Evolutionary conservation across 306 rosid species (phyloP), one percentile per base, ranked within the genome.

Genomic region (Sechiopsis laciniata): DNA sequence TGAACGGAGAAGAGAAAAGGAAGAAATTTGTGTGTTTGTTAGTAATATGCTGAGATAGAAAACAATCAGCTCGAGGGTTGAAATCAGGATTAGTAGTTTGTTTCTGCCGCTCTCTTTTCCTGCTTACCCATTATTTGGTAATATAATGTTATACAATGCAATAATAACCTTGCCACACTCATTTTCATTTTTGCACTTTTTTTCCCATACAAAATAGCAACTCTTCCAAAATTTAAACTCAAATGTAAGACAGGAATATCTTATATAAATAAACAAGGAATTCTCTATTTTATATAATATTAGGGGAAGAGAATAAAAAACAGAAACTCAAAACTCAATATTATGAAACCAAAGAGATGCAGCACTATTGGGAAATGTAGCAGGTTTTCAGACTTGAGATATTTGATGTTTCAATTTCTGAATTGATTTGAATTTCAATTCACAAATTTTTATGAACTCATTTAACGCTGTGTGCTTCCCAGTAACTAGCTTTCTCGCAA

Each of bases 401-500:
- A 86, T 73, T 85, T 84, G 89, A 79, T 82, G 88, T 81, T 88
- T 91, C 82, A 91, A 46, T 80, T 84, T 77, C 74, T 77, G 87
- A 19, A 89, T 67, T 53, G 80, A 72, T 83, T 84, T 87, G 16
- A 80, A 35, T 63, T 95, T 95, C 57, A 89, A 84, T 68, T 82
- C 93, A 42, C 99, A 91, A 20, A 87, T 87, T 55, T 66, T 73
- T 26, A 81, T 81, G 77, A 95, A 87, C 68, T 91, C 93, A 9
- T 71, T 79, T 74, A 88, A 63, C 15, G 74, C 84, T 76, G 73
- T 77, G 63, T 73, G 79, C 84, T 91, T 95, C 76, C 96, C 96
- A 1, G 81, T 80, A 40, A 83, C 63, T 24, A 95, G 84, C 83
- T 91, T 95, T 74, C 95, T 84, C 22, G 88, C 89, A 17, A 87